Evolutionary conservation across 1,284 basidiomycete genomes (phyloP).

Genomic region (Peniophora sp.): DNA sequence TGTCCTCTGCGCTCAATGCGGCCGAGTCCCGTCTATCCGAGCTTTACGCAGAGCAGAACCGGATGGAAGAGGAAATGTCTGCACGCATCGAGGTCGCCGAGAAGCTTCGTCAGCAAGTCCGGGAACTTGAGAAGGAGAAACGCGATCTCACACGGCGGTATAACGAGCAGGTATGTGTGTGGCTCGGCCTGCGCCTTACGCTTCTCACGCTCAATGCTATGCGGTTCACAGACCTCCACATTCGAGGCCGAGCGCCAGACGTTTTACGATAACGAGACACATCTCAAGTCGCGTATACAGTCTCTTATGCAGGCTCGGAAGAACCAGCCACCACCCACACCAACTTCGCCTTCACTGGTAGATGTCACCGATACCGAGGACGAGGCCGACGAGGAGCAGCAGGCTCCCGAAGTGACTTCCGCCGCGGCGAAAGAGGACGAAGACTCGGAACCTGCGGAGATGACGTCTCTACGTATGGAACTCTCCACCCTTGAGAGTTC

Average conservation of each 20-base stretch:
- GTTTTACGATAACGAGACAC: conserved; percentile 82
- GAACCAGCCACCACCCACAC: conserved; percentile 21
- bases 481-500: conserved; percentile 76
- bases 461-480: conserved; percentile 72
- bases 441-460: conserved; percentile 71
- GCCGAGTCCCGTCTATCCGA: conserved; percentile 67
- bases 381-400: conserved; percentile 31
- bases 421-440: conserved; percentile 41
- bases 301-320: conserved; percentile 63
- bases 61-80: conserved; percentile 69
- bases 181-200: not conserved
- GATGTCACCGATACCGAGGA: conserved; percentile 31
- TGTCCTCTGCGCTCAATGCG: conserved; percentile 53
- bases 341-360: conserved; percentile 21
- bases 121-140: conserved; percentile 77
- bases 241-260: conserved; percentile 82
- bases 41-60: conserved; percentile 69
- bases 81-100: conserved; percentile 73
- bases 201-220: not conserved
- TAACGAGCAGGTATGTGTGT: conserved; percentile 60
- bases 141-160: conserved; percentile 70
- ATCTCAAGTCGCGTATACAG: conserved; percentile 80
- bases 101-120: conserved; percentile 67
- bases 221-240: conserved; percentile 47
- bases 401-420: conserved; percentile 19